phyloP scores from a whole-genome alignment of 371 early-diverging fungal genomes.

The Rhizomucor pusillus region DNA sequence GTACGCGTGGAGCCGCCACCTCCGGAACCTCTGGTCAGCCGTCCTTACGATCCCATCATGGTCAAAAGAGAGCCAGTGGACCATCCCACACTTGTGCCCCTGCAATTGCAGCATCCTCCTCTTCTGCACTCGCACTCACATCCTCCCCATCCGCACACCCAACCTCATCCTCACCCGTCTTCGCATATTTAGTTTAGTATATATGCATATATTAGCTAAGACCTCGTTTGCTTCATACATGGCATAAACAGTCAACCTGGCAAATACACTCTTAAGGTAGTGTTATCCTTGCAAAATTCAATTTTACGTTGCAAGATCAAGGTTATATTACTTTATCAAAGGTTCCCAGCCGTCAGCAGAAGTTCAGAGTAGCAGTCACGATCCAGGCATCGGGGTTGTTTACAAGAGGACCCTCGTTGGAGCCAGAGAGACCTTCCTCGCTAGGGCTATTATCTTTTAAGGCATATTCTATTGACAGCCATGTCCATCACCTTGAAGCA shows the following conservation, averaged over 20 bases:
- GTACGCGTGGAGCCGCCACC: not conserved
- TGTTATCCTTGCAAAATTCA: too few relatives aligned
- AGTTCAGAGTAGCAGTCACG: not conserved
- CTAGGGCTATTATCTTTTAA: too few relatives aligned
- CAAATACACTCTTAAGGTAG: too few relatives aligned
- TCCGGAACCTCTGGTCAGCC: not conserved
- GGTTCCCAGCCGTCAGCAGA: not conserved
- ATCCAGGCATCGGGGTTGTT: not conserved
- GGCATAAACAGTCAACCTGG: too few relatives aligned
- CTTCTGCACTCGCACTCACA: not conserved
- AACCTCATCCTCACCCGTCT: too few relatives aligned
- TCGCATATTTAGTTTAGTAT: too few relatives aligned
- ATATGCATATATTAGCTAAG: too few relatives aligned
- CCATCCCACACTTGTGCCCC: not conserved
- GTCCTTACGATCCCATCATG: not conserved
- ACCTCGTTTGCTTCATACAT: too few relatives aligned
- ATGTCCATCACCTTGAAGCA: constrained; percentile 44
- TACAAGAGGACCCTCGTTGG: not conserved
- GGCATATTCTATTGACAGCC: not conserved
- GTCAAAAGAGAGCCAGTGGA: not conserved
- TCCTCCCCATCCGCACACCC: too few relatives aligned
- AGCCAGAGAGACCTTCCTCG: too few relatives aligned
- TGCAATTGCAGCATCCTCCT: not conserved
- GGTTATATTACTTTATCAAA: too few relatives aligned
- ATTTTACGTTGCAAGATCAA: too few relatives aligned